Conservation (phyloP, 495 filamentous ascomycete species). For the Pyrenopolyporus hunteri region DNA sequence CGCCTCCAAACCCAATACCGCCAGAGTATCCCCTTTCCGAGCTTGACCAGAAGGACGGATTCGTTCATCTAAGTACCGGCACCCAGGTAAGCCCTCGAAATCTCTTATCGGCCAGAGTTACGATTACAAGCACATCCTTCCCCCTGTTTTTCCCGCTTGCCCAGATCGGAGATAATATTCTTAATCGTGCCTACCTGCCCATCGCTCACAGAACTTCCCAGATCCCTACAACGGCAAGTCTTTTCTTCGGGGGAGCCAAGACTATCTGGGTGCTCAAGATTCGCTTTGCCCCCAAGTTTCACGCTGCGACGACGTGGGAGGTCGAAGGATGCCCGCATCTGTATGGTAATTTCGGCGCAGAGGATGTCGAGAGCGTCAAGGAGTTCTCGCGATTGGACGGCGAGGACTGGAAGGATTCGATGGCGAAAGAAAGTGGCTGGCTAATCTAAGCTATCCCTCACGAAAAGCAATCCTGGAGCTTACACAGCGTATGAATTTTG, state of each 20-base stretch:
- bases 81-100: constrained; percentile 46
- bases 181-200: neutral
- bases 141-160: neutral
- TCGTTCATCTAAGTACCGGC: constrained; percentile 58
- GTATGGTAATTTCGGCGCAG: constrained; percentile 54
- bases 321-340: constrained; percentile 53
- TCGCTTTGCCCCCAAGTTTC: constrained; percentile 44
- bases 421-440: constrained; percentile 36
- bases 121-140: neutral
- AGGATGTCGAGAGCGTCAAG: constrained; percentile 44
- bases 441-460: constrained; percentile 5
- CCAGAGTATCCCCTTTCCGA: constrained; percentile 54
- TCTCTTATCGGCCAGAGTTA: neutral
- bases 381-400: constrained; percentile 42
- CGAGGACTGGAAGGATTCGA: constrained; percentile 46
- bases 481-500: no score
- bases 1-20: constrained; percentile 56
- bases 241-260: constrained; percentile 50
- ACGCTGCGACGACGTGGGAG: constrained; percentile 53
- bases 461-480: neutral
- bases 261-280: constrained; percentile 55
- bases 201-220: constrained; percentile 25
- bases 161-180: no score
- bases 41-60: constrained; percentile 58
- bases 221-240: constrained; percentile 55